Conservation (phyloP, 1,284 basidiomycete species). For the Rhodotorula sp. region DNA sequence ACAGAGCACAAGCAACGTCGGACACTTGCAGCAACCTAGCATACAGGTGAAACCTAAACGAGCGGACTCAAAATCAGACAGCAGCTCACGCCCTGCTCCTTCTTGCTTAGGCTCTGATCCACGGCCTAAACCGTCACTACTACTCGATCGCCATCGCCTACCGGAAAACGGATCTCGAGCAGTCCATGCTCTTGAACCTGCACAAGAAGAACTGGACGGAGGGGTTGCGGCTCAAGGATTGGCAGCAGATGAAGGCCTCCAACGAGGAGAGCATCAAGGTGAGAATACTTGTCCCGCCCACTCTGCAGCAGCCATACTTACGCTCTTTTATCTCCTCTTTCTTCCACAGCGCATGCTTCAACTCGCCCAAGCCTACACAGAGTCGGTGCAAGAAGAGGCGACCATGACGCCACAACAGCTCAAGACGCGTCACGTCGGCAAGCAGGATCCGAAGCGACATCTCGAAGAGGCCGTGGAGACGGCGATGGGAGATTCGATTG, state of each 20-base stretch:
- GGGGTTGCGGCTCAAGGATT: constrained; percentile 84
- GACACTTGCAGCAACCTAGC: constrained; percentile 96
- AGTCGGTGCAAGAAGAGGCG: constrained; percentile 93
- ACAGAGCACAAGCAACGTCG: constrained; percentile 97
- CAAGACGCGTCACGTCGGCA: constrained; percentile 94
- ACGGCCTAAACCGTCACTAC: constrained; percentile 93
- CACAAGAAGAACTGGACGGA: constrained; percentile 98
- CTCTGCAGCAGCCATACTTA: constrained; percentile 5
- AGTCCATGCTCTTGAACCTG: constrained; percentile 96
- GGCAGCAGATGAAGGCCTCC: constrained; percentile 74
- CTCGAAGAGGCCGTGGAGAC: constrained; percentile 94
- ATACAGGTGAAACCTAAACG: constrained; percentile 65
- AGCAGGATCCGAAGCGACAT: constrained; percentile 96
- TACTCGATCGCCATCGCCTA: constrained; percentile 96
- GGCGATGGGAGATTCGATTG: constrained; percentile 92
- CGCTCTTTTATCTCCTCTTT: background rate
- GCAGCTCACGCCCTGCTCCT: background rate
- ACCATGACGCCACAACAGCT: constrained; percentile 85
- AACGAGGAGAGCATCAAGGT: constrained; percentile 94
- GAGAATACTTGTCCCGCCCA: constrained; percentile 34
- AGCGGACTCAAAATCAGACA: no score
- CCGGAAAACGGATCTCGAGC: constrained; percentile 93
- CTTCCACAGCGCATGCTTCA: constrained; percentile 76
- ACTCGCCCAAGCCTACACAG: constrained; percentile 88
- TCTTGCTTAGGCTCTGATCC: constrained; percentile 51